These are phyloP conservation scores for Porphyra umbilicalis DNA, from an alignment of 31 red algal species.

Conservation along the genomic window DNA sequence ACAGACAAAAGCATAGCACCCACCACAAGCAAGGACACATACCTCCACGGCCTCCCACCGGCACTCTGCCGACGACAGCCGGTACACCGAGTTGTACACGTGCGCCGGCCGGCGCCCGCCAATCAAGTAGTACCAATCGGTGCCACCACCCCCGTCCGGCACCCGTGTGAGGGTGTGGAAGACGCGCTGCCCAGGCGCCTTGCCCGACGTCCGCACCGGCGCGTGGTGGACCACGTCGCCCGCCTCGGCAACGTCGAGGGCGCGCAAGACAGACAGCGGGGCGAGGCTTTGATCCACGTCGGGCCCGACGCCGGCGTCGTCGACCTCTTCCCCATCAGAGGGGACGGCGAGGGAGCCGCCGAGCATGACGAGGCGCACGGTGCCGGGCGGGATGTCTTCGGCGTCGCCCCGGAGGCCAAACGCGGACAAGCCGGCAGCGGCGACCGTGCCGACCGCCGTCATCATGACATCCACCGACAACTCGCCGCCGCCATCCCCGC, in stretches of 20 bases:
- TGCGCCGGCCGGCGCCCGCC: background rate
- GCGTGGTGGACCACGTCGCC: background rate
- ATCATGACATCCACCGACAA: background rate
- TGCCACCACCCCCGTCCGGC: background rate
- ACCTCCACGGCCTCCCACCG: background rate
- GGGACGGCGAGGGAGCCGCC: background rate
- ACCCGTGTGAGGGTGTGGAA: background rate
- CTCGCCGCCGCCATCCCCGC: background rate
- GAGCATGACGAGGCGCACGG: background rate
- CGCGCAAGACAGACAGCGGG: background rate
- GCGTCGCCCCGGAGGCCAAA: background rate
- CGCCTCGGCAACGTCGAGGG: background rate
- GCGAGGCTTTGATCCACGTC: background rate
- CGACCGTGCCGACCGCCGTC: background rate
- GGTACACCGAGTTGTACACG: constrained; percentile 1
- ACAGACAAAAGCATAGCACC: no score
- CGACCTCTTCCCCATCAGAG: background rate
- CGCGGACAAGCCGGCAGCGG: background rate
- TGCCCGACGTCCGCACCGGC: background rate
- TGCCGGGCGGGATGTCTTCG: background rate
- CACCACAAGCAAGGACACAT: background rate
- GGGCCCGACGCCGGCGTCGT: background rate
- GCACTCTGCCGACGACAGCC: background rate
- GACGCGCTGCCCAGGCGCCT: background rate
- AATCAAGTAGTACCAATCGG: background rate